Conservation (phyloP, 805 yeast species). For the Myxozyma lipomycoides region DNA sequence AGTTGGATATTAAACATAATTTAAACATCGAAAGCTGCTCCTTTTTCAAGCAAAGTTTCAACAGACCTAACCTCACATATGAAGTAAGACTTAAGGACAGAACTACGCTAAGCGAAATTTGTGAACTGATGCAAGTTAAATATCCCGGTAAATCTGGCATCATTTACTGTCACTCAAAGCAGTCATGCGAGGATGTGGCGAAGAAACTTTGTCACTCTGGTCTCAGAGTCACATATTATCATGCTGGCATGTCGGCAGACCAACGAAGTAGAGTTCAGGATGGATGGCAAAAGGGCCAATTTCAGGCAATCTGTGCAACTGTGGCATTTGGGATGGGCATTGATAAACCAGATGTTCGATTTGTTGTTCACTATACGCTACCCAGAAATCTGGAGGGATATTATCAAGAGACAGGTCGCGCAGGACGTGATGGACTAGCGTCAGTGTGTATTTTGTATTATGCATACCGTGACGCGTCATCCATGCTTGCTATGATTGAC, state of each 20-base stretch:
- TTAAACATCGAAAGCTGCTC: conserved; percentile 53
- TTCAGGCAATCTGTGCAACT: conserved; percentile 89
- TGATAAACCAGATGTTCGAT: conserved; percentile 92
- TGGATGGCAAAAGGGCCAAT: conserved; percentile 70
- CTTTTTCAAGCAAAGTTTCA: conserved; percentile 83
- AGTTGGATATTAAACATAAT: conserved; percentile 79
- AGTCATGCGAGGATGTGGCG: conserved; percentile 79
- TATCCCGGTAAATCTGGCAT: conserved; percentile 71
- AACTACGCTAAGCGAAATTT: conserved; percentile 54
- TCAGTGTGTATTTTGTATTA: conserved; percentile 83
- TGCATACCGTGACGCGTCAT: conserved; percentile 72
- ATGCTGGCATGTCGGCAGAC: conserved; percentile 89
- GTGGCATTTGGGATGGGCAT: conserved; percentile 99
- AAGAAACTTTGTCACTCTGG: conserved; percentile 56
- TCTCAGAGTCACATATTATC: conserved; percentile 68
- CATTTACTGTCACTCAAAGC: conserved; percentile 88
- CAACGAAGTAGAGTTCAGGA: conserved; percentile 69
- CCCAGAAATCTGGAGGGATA: conserved; percentile 94
- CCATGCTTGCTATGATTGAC: conserved; percentile 70
- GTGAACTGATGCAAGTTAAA: conserved; percentile 48
- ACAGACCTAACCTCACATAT: conserved; percentile 78
- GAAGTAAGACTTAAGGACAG: conserved; percentile 66
- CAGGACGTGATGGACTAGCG: conserved; percentile 88
- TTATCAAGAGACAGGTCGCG: conserved; percentile 97
- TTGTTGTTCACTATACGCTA: conserved; percentile 79